A percentile compares a stretch with the other conserved stretches of the same genome.
These are phyloP conservation scores for Asterophora parasitica DNA, from an alignment of 768 basidiomycete genomes.

Conservation along the genomic window DNA sequence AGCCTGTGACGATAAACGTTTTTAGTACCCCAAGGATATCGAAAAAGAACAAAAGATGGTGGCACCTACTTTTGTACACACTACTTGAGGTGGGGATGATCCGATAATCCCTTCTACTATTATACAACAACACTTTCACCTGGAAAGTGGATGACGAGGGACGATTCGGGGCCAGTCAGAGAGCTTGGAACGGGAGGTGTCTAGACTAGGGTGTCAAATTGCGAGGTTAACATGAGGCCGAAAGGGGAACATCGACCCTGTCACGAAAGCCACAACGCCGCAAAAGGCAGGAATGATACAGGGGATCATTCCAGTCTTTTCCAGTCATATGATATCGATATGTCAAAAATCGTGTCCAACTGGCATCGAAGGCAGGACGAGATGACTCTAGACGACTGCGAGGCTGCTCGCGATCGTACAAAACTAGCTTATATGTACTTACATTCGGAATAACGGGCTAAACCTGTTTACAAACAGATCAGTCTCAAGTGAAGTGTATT, in stretches of 20 bases:
- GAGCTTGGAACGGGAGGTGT: neutral
- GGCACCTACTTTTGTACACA: conserved; percentile 10
- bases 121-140: conserved; percentile 11
- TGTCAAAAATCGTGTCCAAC: no score
- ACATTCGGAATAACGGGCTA: no score
- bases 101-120: conserved; percentile 10
- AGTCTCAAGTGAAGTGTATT: no score
- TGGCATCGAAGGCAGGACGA: no score
- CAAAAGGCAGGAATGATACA: conserved; percentile 6
- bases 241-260: conserved; percentile 9
- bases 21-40: neutral
- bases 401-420: no score
- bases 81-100: conserved; percentile 1
- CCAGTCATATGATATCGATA: conserved; percentile 2
- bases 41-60: conserved; percentile 1
- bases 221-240: conserved; percentile 10
- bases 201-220: conserved; percentile 3
- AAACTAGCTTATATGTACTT: no score
- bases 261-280: neutral
- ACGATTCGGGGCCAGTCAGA: conserved; percentile 2
- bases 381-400: no score
- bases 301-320: neutral
- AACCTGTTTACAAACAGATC: no score
- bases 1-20: neutral
- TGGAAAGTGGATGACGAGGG: conserved; percentile 7